Conservation (phyloP, 139 green algal species). For the Desmodesmus armatus region DNA sequence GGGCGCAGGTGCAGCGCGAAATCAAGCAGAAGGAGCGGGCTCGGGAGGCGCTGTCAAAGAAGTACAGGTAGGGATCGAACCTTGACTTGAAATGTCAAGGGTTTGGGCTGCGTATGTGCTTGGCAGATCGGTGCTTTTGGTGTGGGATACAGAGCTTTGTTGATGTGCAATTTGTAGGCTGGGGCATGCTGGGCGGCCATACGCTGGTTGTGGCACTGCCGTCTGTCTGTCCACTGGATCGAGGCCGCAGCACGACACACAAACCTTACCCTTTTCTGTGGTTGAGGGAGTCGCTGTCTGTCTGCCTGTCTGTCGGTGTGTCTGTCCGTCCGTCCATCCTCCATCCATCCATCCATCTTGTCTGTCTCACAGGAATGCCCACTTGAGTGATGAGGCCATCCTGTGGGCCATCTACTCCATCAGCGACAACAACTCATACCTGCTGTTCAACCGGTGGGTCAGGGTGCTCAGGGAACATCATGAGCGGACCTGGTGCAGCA, state of each 20-base stretch:
- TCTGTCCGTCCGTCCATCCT: background rate
- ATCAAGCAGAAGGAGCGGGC: conserved; percentile 93
- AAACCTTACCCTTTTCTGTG: too few relatives aligned
- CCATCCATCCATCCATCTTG: background rate
- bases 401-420: conserved; percentile 91
- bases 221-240: too few relatives aligned
- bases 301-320: too few relatives aligned
- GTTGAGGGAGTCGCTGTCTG: too few relatives aligned
- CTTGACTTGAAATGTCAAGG: background rate
- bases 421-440: conserved; percentile 94
- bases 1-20: conserved; percentile 78
- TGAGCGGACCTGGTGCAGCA: too few relatives aligned
- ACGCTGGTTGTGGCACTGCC: background rate
- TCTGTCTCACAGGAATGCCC: conserved; percentile 11
- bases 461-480: too few relatives aligned
- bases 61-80: conserved; percentile 61
- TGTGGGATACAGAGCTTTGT: too few relatives aligned
- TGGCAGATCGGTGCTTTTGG: background rate
- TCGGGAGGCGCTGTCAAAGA: conserved; percentile 72
- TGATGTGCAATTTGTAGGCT: too few relatives aligned
- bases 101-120: background rate
- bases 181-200: background rate
- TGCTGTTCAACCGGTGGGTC: conserved; percentile 85
- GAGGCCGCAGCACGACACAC: too few relatives aligned
- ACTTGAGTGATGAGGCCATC: conserved; percentile 77